phyloP scores from a whole-genome alignment of 441 rosid species.

The Mallotus japonicus region DNA sequence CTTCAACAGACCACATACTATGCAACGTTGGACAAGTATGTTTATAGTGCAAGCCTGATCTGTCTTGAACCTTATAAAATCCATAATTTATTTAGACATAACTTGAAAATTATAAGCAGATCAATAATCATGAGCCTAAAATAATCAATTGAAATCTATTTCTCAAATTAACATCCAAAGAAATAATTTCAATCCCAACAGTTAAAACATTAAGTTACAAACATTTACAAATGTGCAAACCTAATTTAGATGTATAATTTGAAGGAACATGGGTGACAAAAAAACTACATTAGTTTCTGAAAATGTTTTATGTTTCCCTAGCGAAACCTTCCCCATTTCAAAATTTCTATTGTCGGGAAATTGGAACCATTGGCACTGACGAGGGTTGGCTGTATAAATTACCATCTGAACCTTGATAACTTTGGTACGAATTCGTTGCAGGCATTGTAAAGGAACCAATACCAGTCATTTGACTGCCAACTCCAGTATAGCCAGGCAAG shows the following conservation, averaged over 20 bases:
- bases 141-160: slow-evolving; percentile 12
- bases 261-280: slow-evolving; percentile 6
- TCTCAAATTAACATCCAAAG: slow-evolving; percentile 9
- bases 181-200: slow-evolving; percentile 5
- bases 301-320: slow-evolving; percentile 10
- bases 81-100: no score
- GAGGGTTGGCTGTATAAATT: slow-evolving; percentile 51
- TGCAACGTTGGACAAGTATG: no score
- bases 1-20: no score
- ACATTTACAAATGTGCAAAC: slow-evolving; percentile 34
- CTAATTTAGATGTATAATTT: slow-evolving; percentile 22
- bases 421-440: slow-evolving; percentile 45
- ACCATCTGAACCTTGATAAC: slow-evolving; percentile 59
- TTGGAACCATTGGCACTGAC: slow-evolving; percentile 55
- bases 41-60: no score
- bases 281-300: slow-evolving; percentile 14
- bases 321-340: slow-evolving; percentile 15
- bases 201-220: slow-evolving; percentile 28
- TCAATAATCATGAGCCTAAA: not conserved
- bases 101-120: not conserved
- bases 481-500: slow-evolving; percentile 34
- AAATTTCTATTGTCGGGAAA: slow-evolving; percentile 54
- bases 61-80: no score
- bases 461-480: slow-evolving; percentile 39
- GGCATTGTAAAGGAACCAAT: slow-evolving; percentile 37